These are phyloP conservation scores for Sarcodon sp. DNA, from an alignment of 768 basidiomycete species.

Conservation along the genomic window DNA sequence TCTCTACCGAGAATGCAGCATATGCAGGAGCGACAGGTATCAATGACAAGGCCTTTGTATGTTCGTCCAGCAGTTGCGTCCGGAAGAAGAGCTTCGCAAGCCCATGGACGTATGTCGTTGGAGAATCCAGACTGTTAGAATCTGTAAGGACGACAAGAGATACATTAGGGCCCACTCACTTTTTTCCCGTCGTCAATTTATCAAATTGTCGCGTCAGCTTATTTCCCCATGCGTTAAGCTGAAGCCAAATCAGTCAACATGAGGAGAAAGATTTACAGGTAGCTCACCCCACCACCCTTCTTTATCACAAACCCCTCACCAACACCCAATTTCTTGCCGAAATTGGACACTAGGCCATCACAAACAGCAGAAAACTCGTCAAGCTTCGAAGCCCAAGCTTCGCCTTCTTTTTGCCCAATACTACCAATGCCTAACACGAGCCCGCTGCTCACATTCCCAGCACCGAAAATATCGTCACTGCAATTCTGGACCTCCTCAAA, in stretches of 20 bases:
- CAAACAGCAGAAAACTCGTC: slow-evolving; percentile 74
- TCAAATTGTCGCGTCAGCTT: slow-evolving; percentile 66
- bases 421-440: slow-evolving; percentile 66
- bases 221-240: slow-evolving; percentile 57
- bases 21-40: slow-evolving; percentile 64
- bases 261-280: not conserved
- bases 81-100: slow-evolving; percentile 61
- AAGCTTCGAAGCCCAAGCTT: slow-evolving; percentile 63
- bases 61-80: slow-evolving; percentile 78
- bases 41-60: slow-evolving; percentile 58
- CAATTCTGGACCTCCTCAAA: slow-evolving; percentile 65
- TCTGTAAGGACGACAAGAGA: not conserved
- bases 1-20: slow-evolving; percentile 50
- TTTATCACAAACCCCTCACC: slow-evolving; percentile 80
- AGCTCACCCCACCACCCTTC: slow-evolving; percentile 51
- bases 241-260: not conserved
- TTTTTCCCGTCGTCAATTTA: slow-evolving; percentile 82
- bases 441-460: slow-evolving; percentile 66
- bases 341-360: slow-evolving; percentile 67
- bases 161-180: slow-evolving; percentile 35
- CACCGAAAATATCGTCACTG: slow-evolving; percentile 66
- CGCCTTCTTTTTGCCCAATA: slow-evolving; percentile 65
- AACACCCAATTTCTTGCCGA: slow-evolving; percentile 81
- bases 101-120: slow-evolving; percentile 69
- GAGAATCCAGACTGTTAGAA: slow-evolving; percentile 66